Base-by-base conservation (phyloP, 1,139 yeast genomes). In the Petasospora fabianii region DNA sequence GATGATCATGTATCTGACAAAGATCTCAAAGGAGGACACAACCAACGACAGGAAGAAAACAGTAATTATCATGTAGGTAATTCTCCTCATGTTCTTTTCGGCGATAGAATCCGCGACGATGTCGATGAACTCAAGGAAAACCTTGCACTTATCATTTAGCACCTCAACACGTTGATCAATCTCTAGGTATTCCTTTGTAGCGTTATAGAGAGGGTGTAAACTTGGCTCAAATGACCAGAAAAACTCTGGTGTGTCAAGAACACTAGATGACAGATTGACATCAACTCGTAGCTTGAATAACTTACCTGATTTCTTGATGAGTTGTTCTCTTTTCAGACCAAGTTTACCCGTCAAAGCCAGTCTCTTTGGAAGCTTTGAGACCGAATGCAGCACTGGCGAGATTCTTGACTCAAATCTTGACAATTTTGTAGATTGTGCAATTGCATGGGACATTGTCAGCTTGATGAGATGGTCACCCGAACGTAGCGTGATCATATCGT, bases 211-310 rank as follows among this genome's bases (percentile, higher is more conserved):
- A 2, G 97, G 97, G 59, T 90, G 95, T 48, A 92, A 71, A 27
- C 96, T 90, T 4, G 98, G 98, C 61, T 92, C 98, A 46, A 84
- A 77, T 19, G 92, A 85, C 98, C 98, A 92, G 60, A 92, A 92
- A 55, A 87, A 88, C 43, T 86, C 96, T 0, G 98, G 98, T 0
- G 96, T 88, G 56, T 92, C 98, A 41, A 92, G 69, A 18, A 92
- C 90, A 44, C 88, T 86, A 12, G 96, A 85, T 6, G 94, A 83
- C 41, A 92, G 66, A 58, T 92, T 92, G 4, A 92, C 97, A 61
- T 92, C 98, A 8, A 90, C 96, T 34, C 98, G 69, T 24, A 92
- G 62, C 53, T 88, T 90, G 67, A 90, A 90, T 37, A 92, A 65
- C 56, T 84, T 81, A 12, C 98, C 98, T 1, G 96, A 84, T 55